Evolutionary conservation across 495 filamentous ascomycete genomes (phyloP).

Genomic region (Cryomyces minteri): DNA sequence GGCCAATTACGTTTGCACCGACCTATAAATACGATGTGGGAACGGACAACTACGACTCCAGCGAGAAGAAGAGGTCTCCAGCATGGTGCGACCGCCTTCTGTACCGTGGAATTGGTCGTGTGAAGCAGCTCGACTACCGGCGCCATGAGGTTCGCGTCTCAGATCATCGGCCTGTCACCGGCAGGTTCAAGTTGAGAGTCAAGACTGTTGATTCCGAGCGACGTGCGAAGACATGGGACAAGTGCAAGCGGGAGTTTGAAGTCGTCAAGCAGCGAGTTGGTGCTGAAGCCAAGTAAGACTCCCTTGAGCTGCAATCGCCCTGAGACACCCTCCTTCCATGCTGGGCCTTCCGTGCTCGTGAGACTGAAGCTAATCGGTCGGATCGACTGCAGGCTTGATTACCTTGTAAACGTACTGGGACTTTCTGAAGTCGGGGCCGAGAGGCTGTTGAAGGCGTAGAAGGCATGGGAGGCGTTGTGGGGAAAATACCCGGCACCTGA

Average conservation of each 20-base stretch:
- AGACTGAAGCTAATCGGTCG: not conserved
- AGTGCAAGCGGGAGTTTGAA: conserved; percentile 53
- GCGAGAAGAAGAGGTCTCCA: conserved; percentile 86
- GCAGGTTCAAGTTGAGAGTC: conserved; percentile 56
- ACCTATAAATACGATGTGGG: conserved; percentile 87
- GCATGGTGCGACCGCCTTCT: conserved; percentile 94
- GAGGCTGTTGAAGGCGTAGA: conserved; percentile 4
- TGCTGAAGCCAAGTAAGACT: conserved; percentile 39
- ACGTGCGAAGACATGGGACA: conserved; percentile 45
- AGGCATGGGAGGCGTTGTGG: not conserved
- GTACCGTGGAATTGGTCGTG: conserved; percentile 63
- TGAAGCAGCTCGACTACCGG: conserved; percentile 74
- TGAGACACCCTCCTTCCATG: not conserved
- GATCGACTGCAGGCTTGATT: conserved; percentile 11
- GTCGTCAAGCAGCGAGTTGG: conserved; percentile 42
- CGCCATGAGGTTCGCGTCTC: conserved; percentile 78
- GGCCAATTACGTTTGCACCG: conserved; percentile 74
- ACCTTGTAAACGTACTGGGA: conserved; percentile 18
- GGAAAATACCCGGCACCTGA: too few species aligned
- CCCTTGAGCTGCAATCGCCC: not conserved
- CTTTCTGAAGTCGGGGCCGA: conserved; percentile 14
- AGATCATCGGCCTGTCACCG: conserved; percentile 87
- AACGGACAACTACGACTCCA: conserved; percentile 81
- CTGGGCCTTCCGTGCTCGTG: too few species aligned
- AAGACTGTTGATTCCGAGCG: conserved; percentile 57